Evolutionary conservation across 306 rosid genomes (phyloP).

Genomic region (Quercus ilex): DNA sequence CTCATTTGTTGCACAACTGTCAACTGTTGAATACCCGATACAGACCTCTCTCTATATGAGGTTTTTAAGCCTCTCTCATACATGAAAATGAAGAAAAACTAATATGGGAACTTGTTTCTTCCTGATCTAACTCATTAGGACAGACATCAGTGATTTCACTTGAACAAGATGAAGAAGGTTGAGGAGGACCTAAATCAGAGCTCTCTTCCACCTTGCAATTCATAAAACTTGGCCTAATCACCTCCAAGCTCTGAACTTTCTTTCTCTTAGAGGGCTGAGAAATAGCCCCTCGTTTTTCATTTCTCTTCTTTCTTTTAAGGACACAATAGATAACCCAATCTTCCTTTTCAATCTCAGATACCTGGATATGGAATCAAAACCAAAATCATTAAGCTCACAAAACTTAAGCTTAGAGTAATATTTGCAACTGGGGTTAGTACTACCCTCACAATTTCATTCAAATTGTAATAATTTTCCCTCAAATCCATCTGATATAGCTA

Average conservation of each 20-base stretch:
- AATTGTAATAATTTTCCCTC: not conserved
- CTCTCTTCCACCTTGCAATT: conserved; percentile 19
- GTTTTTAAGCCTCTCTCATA: conserved; percentile 3
- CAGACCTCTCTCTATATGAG: conserved; percentile 1
- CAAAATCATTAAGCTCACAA: not conserved
- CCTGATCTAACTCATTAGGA: conserved; percentile 20
- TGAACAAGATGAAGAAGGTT: conserved; percentile 34
- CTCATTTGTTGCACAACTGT: conserved; percentile 1
- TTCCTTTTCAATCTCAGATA: conserved; percentile 2
- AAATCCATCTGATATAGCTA: not conserved
- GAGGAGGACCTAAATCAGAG: conserved; percentile 9
- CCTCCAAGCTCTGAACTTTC: conserved; percentile 2
- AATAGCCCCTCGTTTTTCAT: not conserved
- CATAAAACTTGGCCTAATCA: conserved; percentile 2
- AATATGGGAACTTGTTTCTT: conserved; percentile 16
- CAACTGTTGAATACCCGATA: not conserved
- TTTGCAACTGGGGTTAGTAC: not conserved
- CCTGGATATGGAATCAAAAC: conserved; percentile 26
- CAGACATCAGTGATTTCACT: conserved; percentile 29
- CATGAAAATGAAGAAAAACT: conserved; percentile 9
- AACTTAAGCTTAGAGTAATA: not conserved
- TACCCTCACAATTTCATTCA: not conserved
- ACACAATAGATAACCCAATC: conserved; percentile 42
- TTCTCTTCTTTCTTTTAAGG: conserved; percentile 30
- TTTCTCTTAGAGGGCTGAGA: not conserved